Base-by-base conservation (phyloP, 345 rosid genomes). In the Populus ilicifolia region DNA sequence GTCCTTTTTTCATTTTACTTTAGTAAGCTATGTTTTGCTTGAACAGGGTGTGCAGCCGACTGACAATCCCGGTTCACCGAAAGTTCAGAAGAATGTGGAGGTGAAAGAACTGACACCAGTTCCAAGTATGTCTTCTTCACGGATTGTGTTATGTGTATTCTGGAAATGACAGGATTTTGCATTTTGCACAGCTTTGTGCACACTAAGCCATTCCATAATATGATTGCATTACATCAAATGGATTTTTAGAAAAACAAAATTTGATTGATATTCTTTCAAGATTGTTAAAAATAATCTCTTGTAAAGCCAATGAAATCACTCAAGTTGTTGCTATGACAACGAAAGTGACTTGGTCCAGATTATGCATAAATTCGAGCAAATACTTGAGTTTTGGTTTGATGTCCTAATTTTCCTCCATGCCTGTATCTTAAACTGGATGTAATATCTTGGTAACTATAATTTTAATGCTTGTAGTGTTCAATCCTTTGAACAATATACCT, bases 401-500 rank as follows among this genome's bases (percentile, higher is more conserved):
- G 5, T 8, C 20, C 6, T 29, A 18, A 69, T 59, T 23, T 39
- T 38, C 61, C 17, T 76, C 27, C 46, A 66, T 33, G 48, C 14
- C 38, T 21, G 8, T 43, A 43, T 63, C 46, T 54, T 46, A 25
- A 30, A 76, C 41, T 52, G 7, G 3, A 56, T 29, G 17, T 8
- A 67, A 52, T 27, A 33, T 63, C 17, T 48, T 64, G 29, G 9
- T 50, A 41, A 41, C 14, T 44, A 25, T 41, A 41, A 4, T 67
- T 38, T 48, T 72, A 30, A 52, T 71, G 56, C 52, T 72, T 80
- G 23, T 70, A 95, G 97, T 0, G 10, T 17, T 82, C 80, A 89
- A 90, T 74, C 90, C 93, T n/a, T 71, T 90, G 86, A 89, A 77
- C 85, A 86, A 86, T 80, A 79, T 92, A 70, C 98, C 99, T 0